Base-by-base conservation (phyloP, 139 green algal species). In the Chlorella sp. region DNA sequence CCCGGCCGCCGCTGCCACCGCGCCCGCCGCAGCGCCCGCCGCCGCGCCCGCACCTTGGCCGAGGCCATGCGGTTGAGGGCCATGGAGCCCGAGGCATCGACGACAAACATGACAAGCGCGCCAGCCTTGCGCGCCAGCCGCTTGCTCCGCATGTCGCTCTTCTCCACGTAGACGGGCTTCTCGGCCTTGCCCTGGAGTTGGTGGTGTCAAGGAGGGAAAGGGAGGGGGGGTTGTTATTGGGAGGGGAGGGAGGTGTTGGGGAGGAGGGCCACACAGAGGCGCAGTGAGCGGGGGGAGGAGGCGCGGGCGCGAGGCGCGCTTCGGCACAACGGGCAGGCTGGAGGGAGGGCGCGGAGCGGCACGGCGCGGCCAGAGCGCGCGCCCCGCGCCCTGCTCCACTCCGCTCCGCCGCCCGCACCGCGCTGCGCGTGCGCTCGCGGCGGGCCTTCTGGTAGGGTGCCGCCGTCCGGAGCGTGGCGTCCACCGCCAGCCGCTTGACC, bases 31-130 rank as follows among this genome's bases (percentile, higher is more conserved):
- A 35, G 23, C 53, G 5, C 59, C 15, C 3, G 15, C 1, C 59
- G 6, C 2, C 29, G 33, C 25, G 41, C 6, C 11, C 67, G 5
- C 53, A 86, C 83, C 87, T 99, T 99, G 48, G 96, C 96, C 6
- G 91, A 90, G 70, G 90, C 89, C 96, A 99, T 99, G 82, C 96
- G 93, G 86, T 99, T 99, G 61, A 99, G 90, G 14, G 96, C 96
- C 96, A 99, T 99, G 48, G 85, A 95, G 41, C 95, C 95, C 9
- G 84, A 93, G 17, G 92, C 92, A 46, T 97, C 93, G 77, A 97
- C 90, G 46, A 97, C 90, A 80, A 97, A 96, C 71, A 96, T 89
- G 78, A 94, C 90, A 64, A 98, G 89, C 14, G 94, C 93, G 40
- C 94, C 94, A 0, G 94, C 94, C 88, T 99, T 99, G 82, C 96